Evolutionary conservation across 2,329 filamentous ascomycete genomes (phyloP).

Genomic region (Fusarium concolor): DNA sequence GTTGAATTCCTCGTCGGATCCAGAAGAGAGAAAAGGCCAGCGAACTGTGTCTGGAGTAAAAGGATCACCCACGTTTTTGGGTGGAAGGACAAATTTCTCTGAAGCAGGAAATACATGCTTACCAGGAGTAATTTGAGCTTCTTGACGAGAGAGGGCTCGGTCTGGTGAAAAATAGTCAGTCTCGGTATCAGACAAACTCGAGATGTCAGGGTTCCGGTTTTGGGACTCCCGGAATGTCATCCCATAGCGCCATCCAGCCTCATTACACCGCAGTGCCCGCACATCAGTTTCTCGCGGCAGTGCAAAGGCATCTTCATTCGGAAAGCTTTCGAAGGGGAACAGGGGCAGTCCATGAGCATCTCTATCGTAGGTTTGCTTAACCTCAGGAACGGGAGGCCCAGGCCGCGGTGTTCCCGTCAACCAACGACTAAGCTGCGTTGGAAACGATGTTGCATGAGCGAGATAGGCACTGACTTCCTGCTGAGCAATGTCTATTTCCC

Average conservation of each 20-base stretch:
- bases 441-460: background rate
- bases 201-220: background rate
- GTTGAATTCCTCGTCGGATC: background rate
- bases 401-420: background rate
- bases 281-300: background rate
- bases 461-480: background rate
- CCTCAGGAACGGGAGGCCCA: background rate
- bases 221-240: background rate
- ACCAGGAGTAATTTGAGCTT: background rate
- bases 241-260: background rate
- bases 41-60: background rate
- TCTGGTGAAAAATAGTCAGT: no score
- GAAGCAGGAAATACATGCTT: background rate
- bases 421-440: background rate
- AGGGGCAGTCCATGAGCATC: background rate
- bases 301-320: background rate
- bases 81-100: background rate
- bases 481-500: constrained; percentile 4
- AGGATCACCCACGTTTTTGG: no score
- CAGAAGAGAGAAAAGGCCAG: background rate
- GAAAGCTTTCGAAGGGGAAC: background rate
- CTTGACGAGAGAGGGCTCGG: background rate
- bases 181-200: no score
- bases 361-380: background rate
- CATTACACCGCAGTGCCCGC: background rate